Evolutionary conservation across 352 stramenopile genomes (phyloP), one percentile per base, ranked within the genome.

Genomic region (Globisporangium polare): DNA sequence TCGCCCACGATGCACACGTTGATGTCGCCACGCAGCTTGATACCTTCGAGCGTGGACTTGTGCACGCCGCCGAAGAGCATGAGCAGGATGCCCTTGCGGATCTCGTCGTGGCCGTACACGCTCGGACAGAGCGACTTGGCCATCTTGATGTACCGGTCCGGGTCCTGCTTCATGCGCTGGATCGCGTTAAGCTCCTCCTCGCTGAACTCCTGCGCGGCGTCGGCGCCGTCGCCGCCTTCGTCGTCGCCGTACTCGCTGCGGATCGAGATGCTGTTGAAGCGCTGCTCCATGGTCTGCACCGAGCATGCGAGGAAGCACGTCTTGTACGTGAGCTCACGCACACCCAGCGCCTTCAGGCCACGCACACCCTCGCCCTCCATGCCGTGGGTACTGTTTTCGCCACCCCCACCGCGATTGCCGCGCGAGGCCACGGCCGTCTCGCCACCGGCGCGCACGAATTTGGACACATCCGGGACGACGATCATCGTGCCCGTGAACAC

Each of bases 1-100:
- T 98, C 93, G 12, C 98, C 98, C 68, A 99, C 98, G 45, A 99
- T 95, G 68, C 93, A 99, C 56, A 99, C 96, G 73, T 99, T 99
- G 63, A 99, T 98, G 73, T 99, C 97, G 13, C 97, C 97, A 41
- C 97, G 94, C 54, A 99, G 97, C 46, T 95, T 92, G 78, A 99
- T 99, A 20, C 97, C 97, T 63, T 99, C 97, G 3, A 80, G 62
- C 31, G 97, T 99, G 31, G 84, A 89, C 78, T 99, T 99, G 75
- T 99, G 96, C 8, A 99, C 96, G 52, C 98, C 98, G 27, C 96
- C 96, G 58, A 99, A 91, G 3, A 99, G 78, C 96, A 99, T 98
- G 2, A 99, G 83, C 50, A 99, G 72, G 24, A 99, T 98, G 3
- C 96, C 87, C 51, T 88, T 86, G 20, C 83, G 78, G 60, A 97